A percentile compares a stretch with the other conserved stretches of the same genome.
These are phyloP conservation scores for Ailanthus altissimus DNA, from an alignment of 345 rosid species.

Conservation along the genomic window DNA sequence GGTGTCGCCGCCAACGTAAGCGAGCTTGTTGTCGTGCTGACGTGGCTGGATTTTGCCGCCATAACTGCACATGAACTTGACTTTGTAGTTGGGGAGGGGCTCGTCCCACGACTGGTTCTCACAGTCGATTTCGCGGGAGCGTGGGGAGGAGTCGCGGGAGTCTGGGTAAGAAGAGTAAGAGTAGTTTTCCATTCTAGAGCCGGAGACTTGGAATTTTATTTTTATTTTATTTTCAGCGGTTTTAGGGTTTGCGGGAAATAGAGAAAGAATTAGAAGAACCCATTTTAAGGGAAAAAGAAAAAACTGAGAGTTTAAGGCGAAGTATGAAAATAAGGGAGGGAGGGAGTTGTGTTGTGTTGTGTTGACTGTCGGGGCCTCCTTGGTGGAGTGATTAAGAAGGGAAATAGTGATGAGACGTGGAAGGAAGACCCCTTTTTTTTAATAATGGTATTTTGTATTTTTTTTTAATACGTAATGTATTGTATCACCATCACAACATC, in stretches of 20 bases:
- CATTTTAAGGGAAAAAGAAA: background rate
- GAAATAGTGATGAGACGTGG: conserved; percentile 16
- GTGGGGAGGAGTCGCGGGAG: conserved; percentile 62
- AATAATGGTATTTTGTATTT: background rate
- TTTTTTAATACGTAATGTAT: background rate
- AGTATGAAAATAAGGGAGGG: background rate
- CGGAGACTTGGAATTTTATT: no score
- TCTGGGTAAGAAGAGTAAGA: conserved; percentile 59
- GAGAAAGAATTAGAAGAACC: background rate
- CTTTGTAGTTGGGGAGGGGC: conserved; percentile 39
- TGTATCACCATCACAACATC: background rate
- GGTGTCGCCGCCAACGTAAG: conserved; percentile 63
- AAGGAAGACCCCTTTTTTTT: background rate
- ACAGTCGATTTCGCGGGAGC: conserved; percentile 57
- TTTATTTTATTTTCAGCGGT: background rate
- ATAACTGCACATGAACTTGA: conserved; percentile 65
- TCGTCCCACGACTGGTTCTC: conserved; percentile 58
- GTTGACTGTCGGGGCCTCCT: background rate
- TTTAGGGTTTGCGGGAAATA: conserved; percentile 21
- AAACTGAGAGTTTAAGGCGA: background rate
- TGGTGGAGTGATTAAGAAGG: background rate
- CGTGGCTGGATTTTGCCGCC: conserved; percentile 71
- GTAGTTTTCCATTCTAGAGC: conserved; percentile 40
- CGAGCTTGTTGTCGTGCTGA: conserved; percentile 57
- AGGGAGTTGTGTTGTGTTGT: background rate